These are phyloP conservation scores for Conticribra guillardii DNA, from an alignment of 108 stramenopile species.

Conservation along the genomic window DNA sequence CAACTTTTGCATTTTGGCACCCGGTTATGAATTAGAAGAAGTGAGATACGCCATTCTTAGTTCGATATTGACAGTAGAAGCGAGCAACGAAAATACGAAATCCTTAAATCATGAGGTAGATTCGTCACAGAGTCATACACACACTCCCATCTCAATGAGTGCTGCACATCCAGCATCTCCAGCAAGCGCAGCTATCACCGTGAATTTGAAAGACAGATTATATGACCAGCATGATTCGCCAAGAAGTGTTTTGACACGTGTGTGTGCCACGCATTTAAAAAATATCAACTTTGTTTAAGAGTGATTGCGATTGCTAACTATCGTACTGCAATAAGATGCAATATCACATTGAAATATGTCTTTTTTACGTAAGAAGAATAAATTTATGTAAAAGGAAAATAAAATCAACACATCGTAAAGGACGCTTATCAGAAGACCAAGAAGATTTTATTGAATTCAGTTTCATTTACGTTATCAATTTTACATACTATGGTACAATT, in stretches of 20 bases:
- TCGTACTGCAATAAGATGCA: no score
- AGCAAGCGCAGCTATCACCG: no score
- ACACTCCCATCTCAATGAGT: background rate
- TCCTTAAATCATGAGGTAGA: background rate
- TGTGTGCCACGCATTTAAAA: constrained; percentile 20
- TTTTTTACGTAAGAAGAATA: no score
- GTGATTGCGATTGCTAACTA: background rate
- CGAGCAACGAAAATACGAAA: background rate
- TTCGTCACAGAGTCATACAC: background rate
- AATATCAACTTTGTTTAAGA: background rate
- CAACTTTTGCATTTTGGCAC: background rate
- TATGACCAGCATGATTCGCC: constrained; percentile 2
- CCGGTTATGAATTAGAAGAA: constrained; percentile 21
- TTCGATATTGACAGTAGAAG: constrained; percentile 8
- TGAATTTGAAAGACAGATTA: background rate
- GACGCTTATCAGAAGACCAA: no score
- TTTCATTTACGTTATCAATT: no score
- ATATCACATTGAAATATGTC: no score
- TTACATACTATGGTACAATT: no score
- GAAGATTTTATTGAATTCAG: no score
- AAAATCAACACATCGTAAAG: no score
- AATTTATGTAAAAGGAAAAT: no score
- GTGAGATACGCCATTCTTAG: constrained; percentile 19
- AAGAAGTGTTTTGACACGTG: constrained; percentile 14
- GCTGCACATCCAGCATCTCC: constrained; percentile 2